Base-by-base conservation (phyloP, 2,329 filamentous ascomycete species). In the Coniosporium tulheliwenetii region DNA sequence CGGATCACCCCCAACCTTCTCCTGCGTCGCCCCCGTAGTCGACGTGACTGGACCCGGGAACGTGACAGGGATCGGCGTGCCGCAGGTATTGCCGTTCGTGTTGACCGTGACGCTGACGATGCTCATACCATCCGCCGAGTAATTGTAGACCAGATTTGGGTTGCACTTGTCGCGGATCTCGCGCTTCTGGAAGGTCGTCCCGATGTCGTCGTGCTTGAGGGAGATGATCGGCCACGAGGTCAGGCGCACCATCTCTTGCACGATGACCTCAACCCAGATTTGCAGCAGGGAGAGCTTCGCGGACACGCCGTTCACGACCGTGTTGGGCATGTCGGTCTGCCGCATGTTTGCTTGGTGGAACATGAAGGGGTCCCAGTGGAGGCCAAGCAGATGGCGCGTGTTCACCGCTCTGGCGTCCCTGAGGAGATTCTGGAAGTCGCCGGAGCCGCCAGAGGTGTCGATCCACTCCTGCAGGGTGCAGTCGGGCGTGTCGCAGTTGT, bases 271-370 rank as follows among this genome's bases (percentile, higher is more conserved):
- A 13, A 69, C 63, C 73, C 73, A 77, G 10, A 66, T 67, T 54
- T 74, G 70, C 45, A 75, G 61, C 13, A 77, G 63, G 1, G 71
- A 73, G 42, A 67, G 60, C 45, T 67, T 59, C 2, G 56, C 62
- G 1, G 56, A 54, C 10, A 65, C 57, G 12, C 64, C 61, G 43
- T 73, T 72, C 39, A 75, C 59, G 8, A 63, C 68, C 38, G 67
- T 65, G 2, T 55, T 50, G 2, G 56, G 53, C 39, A 67, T 62
- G 40, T 71, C 72, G 2, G 59, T 58, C 36, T 69, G 66, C 41
- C 73, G 67, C 44, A 64, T 47, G 51, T 79, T 79, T 43, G 73
- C 72, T 57, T 79, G 74, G 54, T 79, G 75, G 62, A 79, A 76
- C 73, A 77, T 77, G 61, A 69, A 75, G 26, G 64, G 59, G 39